phyloP scores from a whole-genome alignment of 306 rosid genomes.

The Gastrolobium villosum region DNA sequence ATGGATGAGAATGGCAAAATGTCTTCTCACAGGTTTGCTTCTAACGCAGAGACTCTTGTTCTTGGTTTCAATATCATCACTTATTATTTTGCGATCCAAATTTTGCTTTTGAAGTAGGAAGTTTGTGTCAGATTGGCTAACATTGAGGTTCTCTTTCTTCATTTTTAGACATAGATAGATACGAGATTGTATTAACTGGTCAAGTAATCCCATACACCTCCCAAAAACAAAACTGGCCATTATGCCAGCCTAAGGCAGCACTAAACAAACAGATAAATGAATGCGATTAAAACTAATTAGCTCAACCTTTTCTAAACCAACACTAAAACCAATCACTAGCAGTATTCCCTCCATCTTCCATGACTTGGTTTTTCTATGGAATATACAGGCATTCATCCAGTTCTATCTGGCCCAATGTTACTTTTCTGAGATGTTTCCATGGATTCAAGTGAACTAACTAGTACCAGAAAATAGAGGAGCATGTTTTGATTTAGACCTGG shows the following conservation, averaged over 20 bases:
- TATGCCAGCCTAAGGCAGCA: no score
- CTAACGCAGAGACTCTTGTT: neutral
- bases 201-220: neutral
- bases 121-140: neutral
- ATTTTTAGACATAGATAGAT: neutral
- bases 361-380: neutral
- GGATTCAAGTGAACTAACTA: neutral
- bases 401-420: neutral
- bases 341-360: neutral
- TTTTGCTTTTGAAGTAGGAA: conserved; percentile 12
- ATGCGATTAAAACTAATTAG: neutral
- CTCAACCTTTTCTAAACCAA: neutral
- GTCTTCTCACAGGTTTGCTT: conserved; percentile 22
- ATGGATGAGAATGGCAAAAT: neutral
- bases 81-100: neutral
- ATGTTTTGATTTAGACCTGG: neutral
- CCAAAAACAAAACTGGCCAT: no score
- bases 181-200: neutral
- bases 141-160: neutral
- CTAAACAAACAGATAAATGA: neutral
- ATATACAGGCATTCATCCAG: neutral
- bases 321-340: neutral
- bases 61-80: neutral
- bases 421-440: neutral
- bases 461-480: neutral